These are phyloP conservation scores for Fistulifera pelliculosa DNA, from an alignment of 108 stramenopile species.

Conservation along the genomic window DNA sequence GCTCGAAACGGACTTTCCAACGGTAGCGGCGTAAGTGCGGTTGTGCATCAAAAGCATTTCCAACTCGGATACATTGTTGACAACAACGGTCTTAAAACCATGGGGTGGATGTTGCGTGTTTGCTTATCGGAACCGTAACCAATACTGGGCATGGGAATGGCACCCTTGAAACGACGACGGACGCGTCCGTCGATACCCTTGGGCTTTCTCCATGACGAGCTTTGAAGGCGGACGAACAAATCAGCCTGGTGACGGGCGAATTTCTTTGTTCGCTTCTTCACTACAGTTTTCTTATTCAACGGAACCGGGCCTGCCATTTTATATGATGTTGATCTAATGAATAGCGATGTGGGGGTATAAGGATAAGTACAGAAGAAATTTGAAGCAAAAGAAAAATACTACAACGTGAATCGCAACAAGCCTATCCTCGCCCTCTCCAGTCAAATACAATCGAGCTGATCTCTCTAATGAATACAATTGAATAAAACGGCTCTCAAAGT, in stretches of 20 bases:
- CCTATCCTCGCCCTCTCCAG: no score
- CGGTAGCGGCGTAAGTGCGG: conserved; percentile 98
- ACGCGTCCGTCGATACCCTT: conserved; percentile 99
- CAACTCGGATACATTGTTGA: conserved; percentile 92
- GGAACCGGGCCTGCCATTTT: conserved; percentile 88
- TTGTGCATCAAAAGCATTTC: conserved; percentile 99
- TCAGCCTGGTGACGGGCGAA: conserved; percentile 98
- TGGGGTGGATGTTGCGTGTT: conserved; percentile 96
- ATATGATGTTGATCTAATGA: no score
- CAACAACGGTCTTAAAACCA: conserved; percentile 97
- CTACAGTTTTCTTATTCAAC: conserved; percentile 90
- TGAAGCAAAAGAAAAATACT: no score
- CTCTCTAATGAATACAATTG: no score
- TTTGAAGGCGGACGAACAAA: conserved; percentile 91
- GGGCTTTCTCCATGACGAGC: conserved; percentile 97
- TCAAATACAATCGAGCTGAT: no score
- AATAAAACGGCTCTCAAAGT: no score
- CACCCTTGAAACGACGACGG: conserved; percentile 99
- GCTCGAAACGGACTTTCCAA: conserved; percentile 90
- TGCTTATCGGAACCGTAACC: conserved; percentile 99
- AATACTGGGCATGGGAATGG: conserved; percentile 95
- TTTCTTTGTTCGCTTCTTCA: conserved; percentile 99
- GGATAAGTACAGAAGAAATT: no score
- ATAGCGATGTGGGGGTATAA: no score
- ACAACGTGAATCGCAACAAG: no score